Conservation (phyloP, 805 yeast species). For the Candida ipomoeae region DNA sequence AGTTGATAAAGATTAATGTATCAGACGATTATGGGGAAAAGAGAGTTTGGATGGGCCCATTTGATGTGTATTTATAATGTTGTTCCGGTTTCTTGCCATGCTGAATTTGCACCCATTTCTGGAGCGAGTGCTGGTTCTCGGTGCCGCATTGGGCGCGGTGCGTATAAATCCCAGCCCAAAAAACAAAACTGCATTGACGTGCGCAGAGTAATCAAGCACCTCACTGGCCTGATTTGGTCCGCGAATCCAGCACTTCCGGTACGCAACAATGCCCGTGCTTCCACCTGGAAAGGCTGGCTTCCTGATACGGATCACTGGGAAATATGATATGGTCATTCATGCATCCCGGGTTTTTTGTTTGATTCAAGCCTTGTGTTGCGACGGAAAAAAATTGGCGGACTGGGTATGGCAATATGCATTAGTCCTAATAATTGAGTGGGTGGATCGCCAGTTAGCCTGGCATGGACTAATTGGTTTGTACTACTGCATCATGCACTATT, state of each 20-base stretch:
- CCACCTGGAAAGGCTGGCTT: background rate
- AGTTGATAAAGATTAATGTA: too few species aligned
- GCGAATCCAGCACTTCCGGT: slow-evolving; percentile 3
- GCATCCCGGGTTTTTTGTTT: background rate
- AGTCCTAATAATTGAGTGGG: too few species aligned
- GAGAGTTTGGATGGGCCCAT: background rate
- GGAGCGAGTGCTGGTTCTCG: slow-evolving; percentile 1
- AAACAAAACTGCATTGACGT: background rate
- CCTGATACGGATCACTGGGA: background rate
- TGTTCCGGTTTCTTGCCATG: background rate
- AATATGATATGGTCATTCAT: background rate
- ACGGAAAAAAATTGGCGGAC: too few species aligned
- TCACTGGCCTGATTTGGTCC: background rate
- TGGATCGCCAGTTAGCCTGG: too few species aligned
- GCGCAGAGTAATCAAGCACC: background rate
- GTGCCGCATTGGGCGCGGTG: background rate
- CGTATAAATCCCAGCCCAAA: background rate
- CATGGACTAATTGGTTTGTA: too few species aligned
- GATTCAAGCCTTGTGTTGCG: too few species aligned
- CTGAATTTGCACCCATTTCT: slow-evolving; percentile 5
- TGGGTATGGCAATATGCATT: too few species aligned
- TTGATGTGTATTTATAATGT: background rate
- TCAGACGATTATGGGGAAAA: background rate
- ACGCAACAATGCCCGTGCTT: background rate
- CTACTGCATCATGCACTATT: too few species aligned